Base-by-base conservation (phyloP, 2,329 filamentous ascomycete genomes). In the Thermomyces lanuginosus region DNA sequence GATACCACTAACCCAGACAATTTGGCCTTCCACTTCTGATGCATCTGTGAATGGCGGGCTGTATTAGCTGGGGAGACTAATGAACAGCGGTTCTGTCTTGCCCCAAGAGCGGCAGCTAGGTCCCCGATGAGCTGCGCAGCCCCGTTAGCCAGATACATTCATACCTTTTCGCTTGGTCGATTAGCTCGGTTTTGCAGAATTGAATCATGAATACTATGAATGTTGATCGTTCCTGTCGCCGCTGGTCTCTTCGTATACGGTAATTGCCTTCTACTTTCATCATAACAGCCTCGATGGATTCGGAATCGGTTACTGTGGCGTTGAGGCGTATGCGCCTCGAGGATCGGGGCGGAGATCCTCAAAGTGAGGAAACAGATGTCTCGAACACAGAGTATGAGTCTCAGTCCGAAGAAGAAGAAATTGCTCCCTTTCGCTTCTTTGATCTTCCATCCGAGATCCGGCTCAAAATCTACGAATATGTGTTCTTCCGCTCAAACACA, bases 31-130 rank as follows among this genome's bases (percentile, higher is more conserved):
- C 60, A 60, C 48, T 51, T 12, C 60, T 35, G 36, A 34, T 38
- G n/a, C 35, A 43, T 47, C 44, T 44, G 58, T 65, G 63, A 58
- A 58, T 61, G 58, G 51, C 49, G 62, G 59, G 69, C 70, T 75
- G 70, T 56, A 61, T 53, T 58, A 58, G 50, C 53, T 58, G 58
- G 60, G 59, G 44, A 63, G 58, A 63, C 46, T 32, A 47, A 56
- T 33, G 48, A 47, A 44, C 43, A 33, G 27, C 36, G 30, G 39
- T 41, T 49, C 45, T 40, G 34, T 54, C 58, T 51, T 53, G 50
- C 53, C 43, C 54, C 55, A 63, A 62, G 59, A 62, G 57, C 58
- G 46, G 49, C 56, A 50, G 54, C 51, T 42, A 61, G 56, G 48
- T 37, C 37, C 44, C 48, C 46, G 37, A 41, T 63, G 58, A 59